phyloP scores from a whole-genome alignment of 768 basidiomycete species.

The Hygrophoropsis aurantiaca region DNA sequence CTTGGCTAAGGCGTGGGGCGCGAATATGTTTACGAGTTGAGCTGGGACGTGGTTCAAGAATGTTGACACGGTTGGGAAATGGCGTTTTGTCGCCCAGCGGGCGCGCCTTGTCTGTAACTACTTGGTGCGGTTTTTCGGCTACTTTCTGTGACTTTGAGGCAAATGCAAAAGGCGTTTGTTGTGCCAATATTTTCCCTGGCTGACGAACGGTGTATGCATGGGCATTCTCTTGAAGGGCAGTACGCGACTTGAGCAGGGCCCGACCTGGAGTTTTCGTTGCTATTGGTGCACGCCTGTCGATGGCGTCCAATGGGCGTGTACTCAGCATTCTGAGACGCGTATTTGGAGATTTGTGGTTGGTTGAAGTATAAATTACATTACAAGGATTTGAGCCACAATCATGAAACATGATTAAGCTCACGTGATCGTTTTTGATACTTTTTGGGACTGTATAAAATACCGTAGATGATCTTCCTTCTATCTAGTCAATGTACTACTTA shows the following conservation, averaged over 20 bases:
- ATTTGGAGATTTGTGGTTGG: no score
- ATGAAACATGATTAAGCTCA: no score
- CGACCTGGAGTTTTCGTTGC: conserved; percentile 58
- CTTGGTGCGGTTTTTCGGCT: background rate
- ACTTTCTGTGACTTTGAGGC: background rate
- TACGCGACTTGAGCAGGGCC: conserved; percentile 36
- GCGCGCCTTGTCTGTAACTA: conserved; percentile 17
- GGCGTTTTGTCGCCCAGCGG: conserved; percentile 78
- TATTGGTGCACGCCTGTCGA: conserved; percentile 12
- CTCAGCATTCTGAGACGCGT: conserved; percentile 30
- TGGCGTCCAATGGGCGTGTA: conserved; percentile 26
- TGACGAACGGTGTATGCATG: conserved; percentile 20
- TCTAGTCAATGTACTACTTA: no score
- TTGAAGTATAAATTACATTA: no score
- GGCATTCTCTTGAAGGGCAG: conserved; percentile 51
- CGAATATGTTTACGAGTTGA: conserved; percentile 66
- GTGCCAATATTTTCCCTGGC: no score
- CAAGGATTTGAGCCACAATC: no score
- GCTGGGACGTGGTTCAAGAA: conserved; percentile 49
- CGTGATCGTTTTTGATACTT: no score
- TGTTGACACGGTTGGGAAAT: conserved; percentile 58
- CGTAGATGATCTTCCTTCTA: no score
- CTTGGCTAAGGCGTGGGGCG: conserved; percentile 42
- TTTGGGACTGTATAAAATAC: no score
- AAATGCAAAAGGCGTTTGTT: background rate